These are phyloP conservation scores for Aspergillus udagawae DNA, from an alignment of 2,329 filamentous ascomycete species.

Conservation along the genomic window DNA sequence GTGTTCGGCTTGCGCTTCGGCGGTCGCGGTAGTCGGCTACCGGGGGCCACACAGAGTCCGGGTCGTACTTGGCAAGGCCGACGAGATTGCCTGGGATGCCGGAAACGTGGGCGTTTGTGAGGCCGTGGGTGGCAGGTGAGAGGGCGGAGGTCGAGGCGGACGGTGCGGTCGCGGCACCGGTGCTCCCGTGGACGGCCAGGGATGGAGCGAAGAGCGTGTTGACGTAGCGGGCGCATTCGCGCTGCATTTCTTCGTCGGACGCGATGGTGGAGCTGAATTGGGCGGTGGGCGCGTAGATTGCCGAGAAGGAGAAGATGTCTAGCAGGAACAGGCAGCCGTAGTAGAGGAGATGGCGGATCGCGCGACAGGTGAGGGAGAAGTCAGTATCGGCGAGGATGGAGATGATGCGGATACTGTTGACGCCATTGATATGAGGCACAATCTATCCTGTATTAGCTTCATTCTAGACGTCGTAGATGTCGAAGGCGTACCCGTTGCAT, in stretches of 20 bases:
- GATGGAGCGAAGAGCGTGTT: constrained; percentile 49
- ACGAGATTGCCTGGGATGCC: constrained; percentile 15
- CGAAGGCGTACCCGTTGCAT: constrained; percentile 44
- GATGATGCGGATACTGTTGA: constrained; percentile 84
- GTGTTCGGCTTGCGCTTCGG: constrained; percentile 9
- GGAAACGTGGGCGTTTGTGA: constrained; percentile 2
- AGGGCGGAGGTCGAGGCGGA: constrained; percentile 14
- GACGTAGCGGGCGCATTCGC: constrained; percentile 85
- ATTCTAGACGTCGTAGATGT: not conserved
- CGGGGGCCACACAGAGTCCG: constrained; percentile 43
- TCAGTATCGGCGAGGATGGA: constrained; percentile 81
- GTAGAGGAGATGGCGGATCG: constrained; percentile 84
- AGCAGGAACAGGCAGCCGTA: constrained; percentile 87
- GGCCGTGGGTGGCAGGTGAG: constrained; percentile 17
- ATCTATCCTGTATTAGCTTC: constrained; percentile 46
- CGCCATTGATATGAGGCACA: constrained; percentile 81
- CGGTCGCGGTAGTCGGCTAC: constrained; percentile 25
- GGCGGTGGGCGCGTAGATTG: constrained; percentile 80
- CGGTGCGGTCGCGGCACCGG: constrained; percentile 22
- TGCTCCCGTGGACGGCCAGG: constrained; percentile 6
- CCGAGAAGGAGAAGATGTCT: constrained; percentile 91
- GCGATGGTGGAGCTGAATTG: constrained; percentile 73
- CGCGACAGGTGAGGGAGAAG: constrained; percentile 77
- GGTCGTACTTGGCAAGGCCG: constrained; percentile 21
- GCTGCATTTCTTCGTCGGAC: constrained; percentile 70